Evolutionary conservation across 306 rosid genomes (phyloP).

Genomic region (Purshia tridentata): DNA sequence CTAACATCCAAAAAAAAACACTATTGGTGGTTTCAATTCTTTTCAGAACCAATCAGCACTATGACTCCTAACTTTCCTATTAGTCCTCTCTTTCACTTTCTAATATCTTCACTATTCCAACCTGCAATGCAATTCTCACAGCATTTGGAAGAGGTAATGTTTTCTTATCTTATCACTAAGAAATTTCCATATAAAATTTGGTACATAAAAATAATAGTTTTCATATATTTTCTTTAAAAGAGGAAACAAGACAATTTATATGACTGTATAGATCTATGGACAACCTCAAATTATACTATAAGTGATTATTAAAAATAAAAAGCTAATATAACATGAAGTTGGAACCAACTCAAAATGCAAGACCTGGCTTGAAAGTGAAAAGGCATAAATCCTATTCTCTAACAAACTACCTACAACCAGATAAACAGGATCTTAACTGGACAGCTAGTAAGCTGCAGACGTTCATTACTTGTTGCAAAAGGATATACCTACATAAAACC

Average conservation of each 20-base stretch:
- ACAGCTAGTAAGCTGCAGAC: neutral
- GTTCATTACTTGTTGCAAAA: neutral
- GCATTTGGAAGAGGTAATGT: neutral
- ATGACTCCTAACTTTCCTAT: neutral
- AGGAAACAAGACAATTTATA: too few relatives aligned
- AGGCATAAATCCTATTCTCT: neutral
- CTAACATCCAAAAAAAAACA: neutral
- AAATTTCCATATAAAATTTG: too few relatives aligned
- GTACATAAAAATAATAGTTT: too few relatives aligned
- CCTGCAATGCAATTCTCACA: neutral
- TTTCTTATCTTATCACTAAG: neutral
- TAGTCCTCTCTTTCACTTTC: neutral
- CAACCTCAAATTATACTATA: neutral
- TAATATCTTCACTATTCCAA: neutral
- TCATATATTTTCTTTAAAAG: too few relatives aligned
- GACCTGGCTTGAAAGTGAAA: too few relatives aligned
- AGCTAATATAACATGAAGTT: slow-evolving; percentile 2
- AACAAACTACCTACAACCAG: neutral
- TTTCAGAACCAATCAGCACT: neutral
- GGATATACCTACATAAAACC: neutral
- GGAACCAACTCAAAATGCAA: neutral
- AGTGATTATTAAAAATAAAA: neutral
- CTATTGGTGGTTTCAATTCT: neutral
- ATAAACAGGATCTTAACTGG: slow-evolving; percentile 7
- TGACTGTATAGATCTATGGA: too few relatives aligned